Conservation (phyloP, 441 rosid species). For the Jatropha podagrica region DNA sequence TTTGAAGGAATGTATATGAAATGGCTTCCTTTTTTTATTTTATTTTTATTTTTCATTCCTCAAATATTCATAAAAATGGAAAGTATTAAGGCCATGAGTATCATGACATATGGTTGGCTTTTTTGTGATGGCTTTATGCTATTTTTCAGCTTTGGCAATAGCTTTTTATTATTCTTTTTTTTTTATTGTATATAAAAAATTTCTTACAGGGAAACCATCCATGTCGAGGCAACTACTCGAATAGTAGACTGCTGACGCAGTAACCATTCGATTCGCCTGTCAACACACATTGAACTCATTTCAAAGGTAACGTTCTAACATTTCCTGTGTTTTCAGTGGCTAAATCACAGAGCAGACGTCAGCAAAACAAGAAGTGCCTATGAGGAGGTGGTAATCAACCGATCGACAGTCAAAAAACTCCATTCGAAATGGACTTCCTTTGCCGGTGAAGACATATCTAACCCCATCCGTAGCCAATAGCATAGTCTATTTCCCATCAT, state of each 20-base stretch:
- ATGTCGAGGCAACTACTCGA: background rate
- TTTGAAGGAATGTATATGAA: no score
- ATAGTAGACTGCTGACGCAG: no score
- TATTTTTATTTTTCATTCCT: no score
- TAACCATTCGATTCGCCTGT: no score
- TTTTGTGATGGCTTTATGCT: conserved; percentile 11
- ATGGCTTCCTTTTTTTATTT: no score
- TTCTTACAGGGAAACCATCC: background rate
- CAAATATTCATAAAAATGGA: background rate
- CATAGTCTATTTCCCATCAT: conserved; percentile 46
- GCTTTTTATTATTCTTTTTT: no score
- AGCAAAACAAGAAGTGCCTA: conserved; percentile 33
- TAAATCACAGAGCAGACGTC: conserved; percentile 41
- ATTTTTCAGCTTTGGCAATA: conserved; percentile 2
- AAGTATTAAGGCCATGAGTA: background rate
- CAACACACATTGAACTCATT: no score
- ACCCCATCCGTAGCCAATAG: conserved; percentile 41
- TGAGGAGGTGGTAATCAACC: conserved; percentile 35
- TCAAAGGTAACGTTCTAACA: no score
- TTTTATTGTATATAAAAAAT: no score
- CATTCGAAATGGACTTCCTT: conserved; percentile 38
- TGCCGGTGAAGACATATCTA: conserved; percentile 44
- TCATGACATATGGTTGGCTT: conserved; percentile 1
- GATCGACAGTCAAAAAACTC: conserved; percentile 26
- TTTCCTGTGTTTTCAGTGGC: conserved; percentile 35